phyloP scores from a whole-genome alignment of 768 basidiomycete genomes.

The Tephrocybe sp. region DNA sequence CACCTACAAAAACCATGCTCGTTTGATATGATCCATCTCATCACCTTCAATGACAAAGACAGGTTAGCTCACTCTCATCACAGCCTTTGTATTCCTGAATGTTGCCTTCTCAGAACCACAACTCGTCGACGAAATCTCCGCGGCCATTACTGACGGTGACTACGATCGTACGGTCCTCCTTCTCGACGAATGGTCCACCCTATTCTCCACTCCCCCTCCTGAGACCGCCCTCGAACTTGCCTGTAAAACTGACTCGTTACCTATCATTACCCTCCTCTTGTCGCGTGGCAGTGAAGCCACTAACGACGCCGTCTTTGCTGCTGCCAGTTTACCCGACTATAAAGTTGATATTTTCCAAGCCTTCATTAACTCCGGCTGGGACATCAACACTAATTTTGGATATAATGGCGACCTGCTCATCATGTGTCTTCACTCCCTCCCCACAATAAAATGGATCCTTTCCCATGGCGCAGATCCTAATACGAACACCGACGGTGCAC shows the following conservation, averaged over 20 bases:
- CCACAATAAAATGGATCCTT: slow-evolving; percentile 7
- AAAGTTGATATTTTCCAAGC: slow-evolving; percentile 5
- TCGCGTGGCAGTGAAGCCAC: not conserved
- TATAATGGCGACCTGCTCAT: slow-evolving; percentile 6
- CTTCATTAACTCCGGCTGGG: slow-evolving; percentile 11
- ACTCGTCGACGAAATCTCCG: not conserved
- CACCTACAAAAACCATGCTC: no score
- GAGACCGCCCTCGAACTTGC: not conserved
- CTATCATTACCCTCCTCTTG: slow-evolving; percentile 9
- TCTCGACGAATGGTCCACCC: slow-evolving; percentile 1
- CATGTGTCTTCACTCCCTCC: not conserved
- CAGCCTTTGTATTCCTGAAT: no score
- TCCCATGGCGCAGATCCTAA: slow-evolving; percentile 11
- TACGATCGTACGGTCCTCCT: not conserved
- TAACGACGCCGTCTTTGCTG: not conserved
- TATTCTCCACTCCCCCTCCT: not conserved
- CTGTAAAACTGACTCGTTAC: not conserved
- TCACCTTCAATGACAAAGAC: slow-evolving; percentile 7
- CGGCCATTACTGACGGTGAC: not conserved
- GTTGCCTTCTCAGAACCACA: not conserved
- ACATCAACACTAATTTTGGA: slow-evolving; percentile 5
- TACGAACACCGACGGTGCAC: not conserved
- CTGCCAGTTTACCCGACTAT: not conserved
- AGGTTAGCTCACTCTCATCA: not conserved
- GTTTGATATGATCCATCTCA: no score